Conservation (phyloP, 2,329 filamentous ascomycete genomes). For the Penicillium sp. region DNA sequence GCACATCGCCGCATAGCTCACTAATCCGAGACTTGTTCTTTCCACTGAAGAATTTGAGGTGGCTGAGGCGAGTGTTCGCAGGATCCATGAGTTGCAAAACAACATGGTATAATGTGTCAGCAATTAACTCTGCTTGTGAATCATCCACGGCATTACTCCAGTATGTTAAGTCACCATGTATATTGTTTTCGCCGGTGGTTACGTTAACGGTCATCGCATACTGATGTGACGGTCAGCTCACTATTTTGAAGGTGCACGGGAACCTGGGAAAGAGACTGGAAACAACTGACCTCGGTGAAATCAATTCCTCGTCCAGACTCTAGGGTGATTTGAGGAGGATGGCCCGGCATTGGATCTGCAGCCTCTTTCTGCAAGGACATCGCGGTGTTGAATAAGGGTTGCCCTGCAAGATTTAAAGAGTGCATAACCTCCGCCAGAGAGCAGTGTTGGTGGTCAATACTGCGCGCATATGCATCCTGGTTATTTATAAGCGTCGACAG, state of each 20-base stretch:
- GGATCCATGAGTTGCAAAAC: not conserved
- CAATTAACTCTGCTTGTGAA: not conserved
- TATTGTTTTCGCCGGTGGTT: not conserved
- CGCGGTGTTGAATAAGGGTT: conserved; percentile 19
- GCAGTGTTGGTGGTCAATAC: conserved; percentile 12
- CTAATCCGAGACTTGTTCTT: no score
- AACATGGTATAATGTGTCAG: not conserved
- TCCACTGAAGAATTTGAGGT: no score
- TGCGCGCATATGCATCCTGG: not conserved
- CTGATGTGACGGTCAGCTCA: no score
- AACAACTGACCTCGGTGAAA: no score
- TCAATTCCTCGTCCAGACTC: no score
- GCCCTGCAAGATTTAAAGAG: conserved; percentile 7
- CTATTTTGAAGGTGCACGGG: no score
- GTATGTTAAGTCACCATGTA: conserved; percentile 22
- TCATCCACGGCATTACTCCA: not conserved
- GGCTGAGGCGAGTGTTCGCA: not conserved
- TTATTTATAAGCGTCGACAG: not conserved
- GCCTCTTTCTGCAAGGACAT: conserved; percentile 14
- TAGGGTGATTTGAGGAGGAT: no score
- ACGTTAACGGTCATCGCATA: not conserved
- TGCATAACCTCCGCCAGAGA: conserved; percentile 14
- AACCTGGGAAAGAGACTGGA: no score
- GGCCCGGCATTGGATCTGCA: no score
- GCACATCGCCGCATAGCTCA: no score